Evolutionary conservation across 805 yeast genomes (phyloP), one percentile per base, ranked within the genome.

Genomic region (Myxozyma lipomycoides): DNA sequence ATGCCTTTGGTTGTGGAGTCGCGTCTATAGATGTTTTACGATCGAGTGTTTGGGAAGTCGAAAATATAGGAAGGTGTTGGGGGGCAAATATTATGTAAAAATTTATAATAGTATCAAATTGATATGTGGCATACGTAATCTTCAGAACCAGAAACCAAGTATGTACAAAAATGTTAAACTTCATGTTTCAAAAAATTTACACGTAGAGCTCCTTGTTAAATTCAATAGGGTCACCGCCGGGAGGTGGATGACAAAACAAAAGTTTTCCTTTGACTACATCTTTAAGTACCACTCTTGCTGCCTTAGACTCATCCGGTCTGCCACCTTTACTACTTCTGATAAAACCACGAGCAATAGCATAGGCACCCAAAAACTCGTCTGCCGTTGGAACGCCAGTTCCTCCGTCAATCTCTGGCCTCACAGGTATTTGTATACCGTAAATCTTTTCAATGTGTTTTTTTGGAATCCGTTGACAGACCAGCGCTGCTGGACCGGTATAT

Each of bases 301-400:
- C 96, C 68, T 98, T 78, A 39, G 95, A 82, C 67, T 89, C 95
- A 73, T 93, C 99, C 2, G 98, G 98, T 60, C 88, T 81, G 64
- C 98, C 98, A 65, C 86, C 90, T 64, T 95, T 95, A 68, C 95
- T 97, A 0, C 96, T 86, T 28, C 70, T 61, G 95, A 88, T 90
- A 67, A 81, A 93, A 62, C 99, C 98, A 70, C 98, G 81, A 2
- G 97, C 93, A 71, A 95, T 79, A 4, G 97, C 98, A 65, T 93
- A 93, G 0, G 98, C 95, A 43, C 81, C 85, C 51, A 93, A 75
- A 36, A 93, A 68, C 67, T 93, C 98, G 64, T 86, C 83, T 0
- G 97, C 85, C 3, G 95, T 86, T 30, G 97, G 96, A 17, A 60
- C 49, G 21, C 96, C 96, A 37, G 80, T 75, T 51, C 96, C 97